These are phyloP conservation scores for Debaryomycetaceae sp. DNA, from an alignment of 1,139 yeast genomes.

Conservation along the genomic window DNA sequence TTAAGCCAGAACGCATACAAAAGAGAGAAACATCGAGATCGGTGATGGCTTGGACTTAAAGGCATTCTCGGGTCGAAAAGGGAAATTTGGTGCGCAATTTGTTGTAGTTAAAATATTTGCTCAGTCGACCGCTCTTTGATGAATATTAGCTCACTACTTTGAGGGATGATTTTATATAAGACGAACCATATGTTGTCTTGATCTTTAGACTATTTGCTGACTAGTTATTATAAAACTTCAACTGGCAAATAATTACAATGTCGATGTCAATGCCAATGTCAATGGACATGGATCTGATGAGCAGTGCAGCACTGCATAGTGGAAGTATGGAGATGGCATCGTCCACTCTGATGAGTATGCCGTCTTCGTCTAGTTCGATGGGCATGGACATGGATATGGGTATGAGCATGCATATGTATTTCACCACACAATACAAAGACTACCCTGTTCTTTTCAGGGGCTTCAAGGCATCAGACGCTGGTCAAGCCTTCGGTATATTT, in stretches of 20 bases:
- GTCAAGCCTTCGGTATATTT: conserved; percentile 70
- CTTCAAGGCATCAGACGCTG: conserved; percentile 51
- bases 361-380: conserved; percentile 6
- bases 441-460: conserved; percentile 62
- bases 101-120: conserved; percentile 2
- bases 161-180: neutral
- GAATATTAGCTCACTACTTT: neutral
- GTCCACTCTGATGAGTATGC: conserved; percentile 11
- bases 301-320: neutral
- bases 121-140: neutral
- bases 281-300: conserved; percentile 1
- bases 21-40: neutral
- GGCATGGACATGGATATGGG: conserved; percentile 19
- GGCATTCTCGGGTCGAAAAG: neutral
- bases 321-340: conserved; percentile 14
- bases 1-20: neutral
- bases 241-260: too few relatives aligned
- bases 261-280: neutral
- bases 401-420: conserved; percentile 51
- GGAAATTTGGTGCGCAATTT: neutral
- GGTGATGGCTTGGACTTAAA: too few relatives aligned
- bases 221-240: too few relatives aligned
- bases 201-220: too few relatives aligned
- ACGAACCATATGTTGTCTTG: neutral
- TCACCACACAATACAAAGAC: conserved; percentile 46